Percentiles rank a stretch among this genome's conserved stretches.
Conservation (phyloP, 176 grass and related monocot genomes). For the Carex kokanica region DNA sequence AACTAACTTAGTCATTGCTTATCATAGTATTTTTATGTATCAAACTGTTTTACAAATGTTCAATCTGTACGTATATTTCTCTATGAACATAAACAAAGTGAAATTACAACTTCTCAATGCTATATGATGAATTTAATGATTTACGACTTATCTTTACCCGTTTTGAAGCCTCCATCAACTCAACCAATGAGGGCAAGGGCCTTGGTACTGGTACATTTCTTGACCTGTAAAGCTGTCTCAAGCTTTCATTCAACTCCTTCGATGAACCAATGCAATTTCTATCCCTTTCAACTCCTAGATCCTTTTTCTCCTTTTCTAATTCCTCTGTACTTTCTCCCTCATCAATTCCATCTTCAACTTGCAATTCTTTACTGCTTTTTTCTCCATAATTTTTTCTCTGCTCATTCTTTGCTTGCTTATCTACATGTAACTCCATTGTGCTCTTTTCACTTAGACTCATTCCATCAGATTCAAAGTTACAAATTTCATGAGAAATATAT, state of each 20-base stretch:
- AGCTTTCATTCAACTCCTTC: slow-evolving; percentile 56
- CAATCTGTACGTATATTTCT: background rate
- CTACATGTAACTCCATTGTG: slow-evolving; percentile 3
- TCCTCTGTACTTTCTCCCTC: background rate
- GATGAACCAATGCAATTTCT: slow-evolving; percentile 42
- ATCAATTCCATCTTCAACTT: background rate
- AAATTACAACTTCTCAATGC: background rate
- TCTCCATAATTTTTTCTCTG: background rate
- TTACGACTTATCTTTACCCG: slow-evolving; percentile 39
- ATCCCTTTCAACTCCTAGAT: background rate
- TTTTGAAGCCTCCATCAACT: slow-evolving; percentile 58
- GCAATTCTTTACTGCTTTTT: background rate
- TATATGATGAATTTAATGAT: slow-evolving; percentile 40
- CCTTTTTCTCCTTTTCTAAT: background rate
- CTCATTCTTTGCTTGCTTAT: slow-evolving; percentile 8
- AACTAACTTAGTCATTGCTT: too few species aligned
- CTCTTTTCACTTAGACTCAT: background rate
- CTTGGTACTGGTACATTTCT: slow-evolving; percentile 75
- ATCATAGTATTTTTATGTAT: background rate
- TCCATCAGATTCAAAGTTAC: slow-evolving; percentile 10
- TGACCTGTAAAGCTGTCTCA: slow-evolving; percentile 83
- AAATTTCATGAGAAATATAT: slow-evolving; percentile 18
- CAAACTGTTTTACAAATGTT: background rate
- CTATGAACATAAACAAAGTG: background rate
- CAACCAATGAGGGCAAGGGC: slow-evolving; percentile 62